These are phyloP conservation scores for Kokia cookei DNA, from an alignment of 441 rosid species.

Conservation along the genomic window DNA sequence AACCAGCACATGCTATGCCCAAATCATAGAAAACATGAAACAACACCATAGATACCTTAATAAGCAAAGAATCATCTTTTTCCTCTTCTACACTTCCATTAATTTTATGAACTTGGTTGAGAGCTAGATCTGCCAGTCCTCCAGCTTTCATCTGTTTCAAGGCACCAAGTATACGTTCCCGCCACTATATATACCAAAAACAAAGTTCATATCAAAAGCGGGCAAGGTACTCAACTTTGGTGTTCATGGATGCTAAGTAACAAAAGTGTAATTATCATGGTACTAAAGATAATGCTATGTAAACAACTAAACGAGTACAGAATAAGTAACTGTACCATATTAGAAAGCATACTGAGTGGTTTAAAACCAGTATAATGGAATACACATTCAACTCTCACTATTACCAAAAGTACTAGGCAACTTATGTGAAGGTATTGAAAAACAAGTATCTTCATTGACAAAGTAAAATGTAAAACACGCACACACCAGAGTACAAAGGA, in stretches of 20 bases:
- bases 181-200: slow-evolving; percentile 66
- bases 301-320: neutral
- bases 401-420: neutral
- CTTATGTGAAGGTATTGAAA: neutral
- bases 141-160: slow-evolving; percentile 73
- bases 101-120: slow-evolving; percentile 36
- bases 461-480: neutral
- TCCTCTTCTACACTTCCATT: slow-evolving; percentile 46
- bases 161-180: slow-evolving; percentile 76
- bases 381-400: neutral
- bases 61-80: slow-evolving; percentile 42
- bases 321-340: neutral
- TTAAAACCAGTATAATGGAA: neutral
- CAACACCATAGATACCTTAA: slow-evolving; percentile 38
- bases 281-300: neutral
- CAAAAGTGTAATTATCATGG: neutral
- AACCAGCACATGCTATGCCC: neutral
- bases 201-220: neutral
- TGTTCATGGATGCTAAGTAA: neutral
- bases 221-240: slow-evolving; percentile 1
- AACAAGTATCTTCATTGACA: neutral
- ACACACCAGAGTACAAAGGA: neutral
- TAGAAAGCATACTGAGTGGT: neutral
- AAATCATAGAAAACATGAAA: slow-evolving; percentile 11
- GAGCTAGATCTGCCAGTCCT: slow-evolving; percentile 41